Conservation (phyloP, 2,329 filamentous ascomycete genomes). For the Sordariomycetes sp. region DNA sequence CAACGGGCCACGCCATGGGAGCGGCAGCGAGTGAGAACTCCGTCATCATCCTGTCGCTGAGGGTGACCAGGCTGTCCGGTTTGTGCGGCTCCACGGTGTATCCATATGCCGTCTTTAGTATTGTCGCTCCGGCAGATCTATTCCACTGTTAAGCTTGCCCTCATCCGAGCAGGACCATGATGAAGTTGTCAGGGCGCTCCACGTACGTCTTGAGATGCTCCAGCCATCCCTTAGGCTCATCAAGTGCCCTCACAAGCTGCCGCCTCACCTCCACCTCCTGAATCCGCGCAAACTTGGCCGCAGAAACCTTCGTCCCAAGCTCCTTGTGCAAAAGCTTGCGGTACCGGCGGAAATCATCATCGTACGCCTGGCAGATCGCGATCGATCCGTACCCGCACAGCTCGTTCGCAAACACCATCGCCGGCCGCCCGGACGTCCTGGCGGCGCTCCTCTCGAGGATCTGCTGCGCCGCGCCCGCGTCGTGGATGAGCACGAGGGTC, state of each 20-base stretch:
- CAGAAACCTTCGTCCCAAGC: slow-evolving; percentile 15
- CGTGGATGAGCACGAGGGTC: slow-evolving; percentile 28
- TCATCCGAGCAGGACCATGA: background rate
- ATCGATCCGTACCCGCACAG: slow-evolving; percentile 15
- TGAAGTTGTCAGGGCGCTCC: background rate
- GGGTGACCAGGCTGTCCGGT: slow-evolving; percentile 16
- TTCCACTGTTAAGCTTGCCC: background rate
- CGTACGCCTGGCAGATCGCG: slow-evolving; percentile 12
- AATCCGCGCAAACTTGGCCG: slow-evolving; percentile 11
- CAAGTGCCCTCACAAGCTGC: slow-evolving; percentile 12
- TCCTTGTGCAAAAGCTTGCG: slow-evolving; percentile 15
- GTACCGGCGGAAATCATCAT: slow-evolving; percentile 10
- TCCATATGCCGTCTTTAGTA: slow-evolving; percentile 18
- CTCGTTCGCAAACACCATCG: slow-evolving; percentile 14
- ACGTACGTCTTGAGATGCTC: slow-evolving; percentile 17
- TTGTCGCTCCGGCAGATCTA: slow-evolving; percentile 17
- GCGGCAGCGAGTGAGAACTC: slow-evolving; percentile 16
- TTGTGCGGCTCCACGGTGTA: slow-evolving; percentile 19
- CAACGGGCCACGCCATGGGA: slow-evolving; percentile 20
- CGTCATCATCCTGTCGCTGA: slow-evolving; percentile 17
- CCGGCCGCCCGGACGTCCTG: slow-evolving; percentile 20
- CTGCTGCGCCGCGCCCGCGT: slow-evolving; percentile 20
- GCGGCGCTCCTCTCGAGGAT: slow-evolving; percentile 22
- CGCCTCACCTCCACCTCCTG: slow-evolving; percentile 16
- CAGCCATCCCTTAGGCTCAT: slow-evolving; percentile 11